These are phyloP conservation scores for Torulaspora pretoriensis DNA, from an alignment of 1,139 yeast genomes.

Conservation along the genomic window DNA sequence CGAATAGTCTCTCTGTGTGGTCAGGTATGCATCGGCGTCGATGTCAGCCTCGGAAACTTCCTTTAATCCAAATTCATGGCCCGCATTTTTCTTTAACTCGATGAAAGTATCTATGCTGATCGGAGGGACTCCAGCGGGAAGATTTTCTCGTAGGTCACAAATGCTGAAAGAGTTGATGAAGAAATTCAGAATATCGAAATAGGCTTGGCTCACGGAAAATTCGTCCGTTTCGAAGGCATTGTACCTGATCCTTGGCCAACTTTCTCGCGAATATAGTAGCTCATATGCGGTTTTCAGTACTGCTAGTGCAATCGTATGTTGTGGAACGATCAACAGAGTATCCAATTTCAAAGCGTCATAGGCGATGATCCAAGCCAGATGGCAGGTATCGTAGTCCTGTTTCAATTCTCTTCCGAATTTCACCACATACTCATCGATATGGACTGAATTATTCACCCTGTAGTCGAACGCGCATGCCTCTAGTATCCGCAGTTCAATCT, in stretches of 20 bases:
- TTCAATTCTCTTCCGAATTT: slow-evolving; percentile 58
- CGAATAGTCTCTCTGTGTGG: slow-evolving; percentile 32
- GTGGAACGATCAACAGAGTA: slow-evolving; percentile 65
- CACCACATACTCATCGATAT: slow-evolving; percentile 65
- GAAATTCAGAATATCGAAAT: slow-evolving; percentile 58
- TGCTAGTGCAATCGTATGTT: slow-evolving; percentile 76
- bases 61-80: slow-evolving; percentile 44
- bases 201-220: slow-evolving; percentile 54
- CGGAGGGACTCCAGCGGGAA: slow-evolving; percentile 18
- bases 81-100: slow-evolving; percentile 45
- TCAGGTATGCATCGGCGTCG: slow-evolving; percentile 33
- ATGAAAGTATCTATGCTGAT: slow-evolving; percentile 45
- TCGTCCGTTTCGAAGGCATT: slow-evolving; percentile 49
- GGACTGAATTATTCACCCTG: slow-evolving; percentile 43
- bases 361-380: slow-evolving; percentile 69
- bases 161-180: slow-evolving; percentile 51
- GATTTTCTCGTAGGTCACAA: slow-evolving; percentile 36
- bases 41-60: slow-evolving; percentile 25
- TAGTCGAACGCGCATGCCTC: slow-evolving; percentile 77
- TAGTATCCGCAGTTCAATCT: slow-evolving; percentile 64
- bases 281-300: slow-evolving; percentile 51
- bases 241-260: slow-evolving; percentile 25
- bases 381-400: slow-evolving; percentile 45
- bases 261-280: slow-evolving; percentile 27
- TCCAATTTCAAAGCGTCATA: slow-evolving; percentile 75